Base-by-base conservation (phyloP, 2,329 filamentous ascomycete species). In the Microcyclosporella mali region DNA sequence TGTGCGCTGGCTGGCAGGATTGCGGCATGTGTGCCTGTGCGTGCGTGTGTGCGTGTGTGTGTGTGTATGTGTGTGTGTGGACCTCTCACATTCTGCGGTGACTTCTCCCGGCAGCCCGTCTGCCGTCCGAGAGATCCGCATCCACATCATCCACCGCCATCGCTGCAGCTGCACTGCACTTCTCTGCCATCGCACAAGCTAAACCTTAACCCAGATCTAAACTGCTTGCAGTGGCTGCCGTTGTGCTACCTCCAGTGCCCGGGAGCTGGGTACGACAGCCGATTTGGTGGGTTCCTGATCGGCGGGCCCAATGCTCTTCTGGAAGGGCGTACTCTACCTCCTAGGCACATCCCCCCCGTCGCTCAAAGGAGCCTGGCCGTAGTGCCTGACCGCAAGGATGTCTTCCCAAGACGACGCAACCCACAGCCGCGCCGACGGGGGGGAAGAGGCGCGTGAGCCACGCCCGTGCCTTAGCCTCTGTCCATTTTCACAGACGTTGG, bases 371-470 rank as follows among this genome's bases (percentile, higher is more conserved):
- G 51, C 25, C 43, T 33, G 46, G 37, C 48, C 45, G 49, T 53
- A 39, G 44, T 47, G 49, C 52, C 56, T 57, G 59, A 54, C 50
- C 49, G 58, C 63, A 58, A 56, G 66, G 64, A 64, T 66, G 56
- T 57, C 56, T 57, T 59, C 60, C 60, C 56, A 59, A 50, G 51
- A 40, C 55, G 50, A 59, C 65, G 63, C 62, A 64, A 66, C 65
- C 53, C 66, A 66, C 65, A 60, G 51, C 60, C 65, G 65, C 63
- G 66, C 65, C 62, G 63, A 61, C 66, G 65, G 66, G 52, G 33
- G 33, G 12, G 15, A 8, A 3, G 9, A 34, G 37, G 37, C 30
- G 15, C 52, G 45, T 44, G 47, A 55, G 55, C 52, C 51, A 56
- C 54, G 50, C 64, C 62, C 6, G 21, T 9, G 64, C 61, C 65